Conservation (phyloP, 192 early-diverging fungal genomes). For the Gryganskiella cystojenkinii region DNA sequence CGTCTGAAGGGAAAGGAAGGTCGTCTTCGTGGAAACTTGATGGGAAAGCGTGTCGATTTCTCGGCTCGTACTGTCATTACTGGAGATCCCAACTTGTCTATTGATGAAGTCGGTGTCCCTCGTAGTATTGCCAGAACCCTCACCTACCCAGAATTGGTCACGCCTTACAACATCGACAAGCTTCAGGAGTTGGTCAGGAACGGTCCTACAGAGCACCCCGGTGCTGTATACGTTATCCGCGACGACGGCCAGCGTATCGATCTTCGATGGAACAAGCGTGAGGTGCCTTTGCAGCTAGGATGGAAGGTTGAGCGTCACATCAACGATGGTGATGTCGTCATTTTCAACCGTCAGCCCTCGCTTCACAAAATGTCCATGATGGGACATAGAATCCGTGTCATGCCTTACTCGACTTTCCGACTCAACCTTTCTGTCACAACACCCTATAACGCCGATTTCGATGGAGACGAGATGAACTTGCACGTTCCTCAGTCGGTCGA, state of each 20-base stretch:
- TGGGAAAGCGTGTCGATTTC: slow-evolving; percentile 99
- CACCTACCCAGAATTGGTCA: slow-evolving; percentile 97
- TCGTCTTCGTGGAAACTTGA: slow-evolving; percentile 97
- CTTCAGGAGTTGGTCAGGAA: slow-evolving; percentile 90
- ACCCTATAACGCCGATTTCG: slow-evolving; percentile 99
- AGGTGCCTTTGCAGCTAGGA: slow-evolving; percentile 89
- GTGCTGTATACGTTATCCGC: slow-evolving; percentile 96
- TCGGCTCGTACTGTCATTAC: slow-evolving; percentile 99
- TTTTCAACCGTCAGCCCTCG: slow-evolving; percentile 99
- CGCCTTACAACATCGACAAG: slow-evolving; percentile 94
- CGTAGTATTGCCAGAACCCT: slow-evolving; percentile 96
- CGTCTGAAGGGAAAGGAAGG: slow-evolving; percentile 99
- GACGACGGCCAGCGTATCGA: slow-evolving; percentile 95
- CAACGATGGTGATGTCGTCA: slow-evolving; percentile 94
- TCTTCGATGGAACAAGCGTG: slow-evolving; percentile 59
- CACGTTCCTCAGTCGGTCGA: slow-evolving; percentile 98
- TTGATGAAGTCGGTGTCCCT: slow-evolving; percentile 99
- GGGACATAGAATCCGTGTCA: slow-evolving; percentile 96
- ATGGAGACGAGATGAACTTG: slow-evolving; percentile 99
- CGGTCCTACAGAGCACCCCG: slow-evolving; percentile 93
- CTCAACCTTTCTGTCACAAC: slow-evolving; percentile 97
- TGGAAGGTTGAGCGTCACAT: slow-evolving; percentile 97
- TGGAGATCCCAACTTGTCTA: slow-evolving; percentile 96
- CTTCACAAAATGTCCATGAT: slow-evolving; percentile 99
- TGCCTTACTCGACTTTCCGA: slow-evolving; percentile 99